Base-by-base conservation (phyloP, 2,329 filamentous ascomycete genomes). In the Botryosphaeria dothidea region DNA sequence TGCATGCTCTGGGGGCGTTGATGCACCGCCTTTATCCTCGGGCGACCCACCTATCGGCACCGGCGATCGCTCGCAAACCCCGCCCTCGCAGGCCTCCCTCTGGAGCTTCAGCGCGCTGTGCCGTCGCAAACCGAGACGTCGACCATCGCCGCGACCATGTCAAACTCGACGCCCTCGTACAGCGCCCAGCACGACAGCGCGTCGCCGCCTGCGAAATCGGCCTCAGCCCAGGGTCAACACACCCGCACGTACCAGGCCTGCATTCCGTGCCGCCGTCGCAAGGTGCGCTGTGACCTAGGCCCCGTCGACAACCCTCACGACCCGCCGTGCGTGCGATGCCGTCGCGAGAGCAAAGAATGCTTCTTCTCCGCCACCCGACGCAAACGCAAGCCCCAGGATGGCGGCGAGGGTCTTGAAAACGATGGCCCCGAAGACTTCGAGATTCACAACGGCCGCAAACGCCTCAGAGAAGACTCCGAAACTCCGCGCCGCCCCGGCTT, bases 291-390 rank as follows among this genome's bases (percentile, higher is more conserved):
- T 75, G 84, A 86, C 68, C 77, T 87, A 54, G 84, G 84, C 38
- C 90, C 89, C 72, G 94, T 98, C 75, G 95, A 98, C 80, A 94
- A 95, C 72, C 95, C 95, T 25, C 89, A 93, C 78, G 92, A 96
- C 72, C 94, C 94, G 64, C 95, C 95, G 2, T 99, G 95, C 78
- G 91, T 94, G 66, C 89, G 95, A 74, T 99, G 95, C 77, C 90
- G 93, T 62, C 89, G 95, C 70, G 95, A 99, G 82, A 92, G 90
- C 81, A 98, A 98, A 78, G 90, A 97, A 73, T 99, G 95, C 82
- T 96, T 90, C 84, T 99, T 99, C 83, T 96, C 93, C 68, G 92
- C 93, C 21, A 98, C 93, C 34, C 86, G 95, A 58, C 89, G 95
- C 74, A 98, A 98, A 87, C 88, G 93, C 75, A 96, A 95, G 84